Base-by-base conservation (phyloP, 805 yeast species). In the Candida pseudoglaebosa region DNA sequence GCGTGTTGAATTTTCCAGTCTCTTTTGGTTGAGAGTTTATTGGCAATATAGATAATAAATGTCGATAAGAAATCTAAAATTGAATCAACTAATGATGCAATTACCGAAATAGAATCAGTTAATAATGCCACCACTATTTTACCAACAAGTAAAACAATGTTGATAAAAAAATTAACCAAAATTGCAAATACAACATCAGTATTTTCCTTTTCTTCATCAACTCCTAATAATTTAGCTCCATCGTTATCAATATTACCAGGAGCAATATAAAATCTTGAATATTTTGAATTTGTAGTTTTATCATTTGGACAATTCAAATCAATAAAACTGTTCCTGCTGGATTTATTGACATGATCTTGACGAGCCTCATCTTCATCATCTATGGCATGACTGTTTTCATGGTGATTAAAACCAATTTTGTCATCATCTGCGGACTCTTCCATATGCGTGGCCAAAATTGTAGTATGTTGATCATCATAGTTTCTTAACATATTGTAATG, bases 51-150 rank as follows among this genome's bases (percentile, higher is more conserved):
- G 36, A 85, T 85, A 47, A 85, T 84, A 41, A 82, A 63, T 0
- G 93, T 84, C 13, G 90, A 83, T 39, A 84, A 57, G 38, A 84
- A 79, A 52, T 85, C 95, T 45, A 84, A 70, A 0, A 78, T 65
- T 2, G 91, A 84, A 61, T 84, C 95, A 29, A 85, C 81, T 45
- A 84, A 71, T 1, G 93, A 84, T 0, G 95, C 95, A 36, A 84
- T 65, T 34, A 85, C 76, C 5, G 93, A 84, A 46, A 85, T 75
- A 8, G 95, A 85, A 52, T 67, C 71, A 0, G 91, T 80, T 53
- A 80, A 61, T n/a, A 77, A 44, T 1, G 80, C 77, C 17, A 82
- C 87, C 9, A 71, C 62, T 3, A 71, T 42, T 52, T 84, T 84
- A 2, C 85, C 89, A 2, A 73, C 31, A 36, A 84, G 61, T 37